Base-by-base conservation (phyloP, 495 filamentous ascomycete genomes). In the Daldinia grandis region DNA sequence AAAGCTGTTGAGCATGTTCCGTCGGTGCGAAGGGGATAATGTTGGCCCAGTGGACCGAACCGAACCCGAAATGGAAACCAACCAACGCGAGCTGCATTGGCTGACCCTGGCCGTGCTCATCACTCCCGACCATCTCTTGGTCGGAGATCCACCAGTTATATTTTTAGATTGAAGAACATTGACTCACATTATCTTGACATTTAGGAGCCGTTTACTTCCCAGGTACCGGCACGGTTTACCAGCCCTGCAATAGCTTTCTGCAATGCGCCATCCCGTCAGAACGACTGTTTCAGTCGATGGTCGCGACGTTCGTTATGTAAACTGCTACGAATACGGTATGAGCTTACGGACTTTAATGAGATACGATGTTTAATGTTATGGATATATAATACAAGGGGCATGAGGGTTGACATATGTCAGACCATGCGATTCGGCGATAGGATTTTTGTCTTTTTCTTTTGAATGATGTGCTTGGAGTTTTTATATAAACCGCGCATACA, bases 161-260 rank as follows among this genome's bases (percentile, higher is more conserved):
- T 24, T 31, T 47, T 57, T 58, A 24, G 17, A 33, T 37, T 55
- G 17, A 53, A 61, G 71, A 74, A 25, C 60, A 68, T 71, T 66
- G 44, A 66, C 65, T 72, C 35, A 64, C 58, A 70, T 25, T 25
- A 59, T 38, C n/a, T 76, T 68, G 54, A 21, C n/a, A 25, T 30
- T 72, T 76, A 76, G 74, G 69, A 60, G 58, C 72, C 35, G 58
- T 76, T 65, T 74, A 74, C 59, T 72, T 76, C 33, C 49, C 69
- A 53, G 74, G 72, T 12, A 71, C 56, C 35, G 70, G 65, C 35
- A 35, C 60, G 17, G 33, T 65, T 27, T 64, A 64, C 30, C 69
- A 72, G 5, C 72, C 74, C 8, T 76, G 72, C 59, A 70, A 72
- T 56, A 50, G 54, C 42, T 62, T 76, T 53, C 57, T 76, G 33